Evolutionary conservation across 176 grass and related monocot genomes (phyloP), one percentile per base, ranked within the genome.

Genomic region (Ensete glaucum): DNA sequence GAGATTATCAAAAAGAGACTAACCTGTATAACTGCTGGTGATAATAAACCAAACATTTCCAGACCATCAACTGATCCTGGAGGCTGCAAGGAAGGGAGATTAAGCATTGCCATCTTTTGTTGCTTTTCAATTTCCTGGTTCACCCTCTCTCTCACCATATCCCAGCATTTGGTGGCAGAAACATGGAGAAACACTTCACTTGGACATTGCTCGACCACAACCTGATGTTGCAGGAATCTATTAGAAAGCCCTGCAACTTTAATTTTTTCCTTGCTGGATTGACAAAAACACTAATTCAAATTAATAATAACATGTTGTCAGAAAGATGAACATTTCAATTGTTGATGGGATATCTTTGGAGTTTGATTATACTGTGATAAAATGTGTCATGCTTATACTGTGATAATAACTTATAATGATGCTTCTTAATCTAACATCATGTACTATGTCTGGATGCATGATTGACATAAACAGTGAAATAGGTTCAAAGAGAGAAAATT

Each of bases 41-140:
- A 80, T 50, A 12, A 73, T 53, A 80, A 73, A 62, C 78, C 78
- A 73, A 80, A 80, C 78, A 80, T 80, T 64, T 73, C 69, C 25
- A 80, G 69, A 10, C 78, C 78, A 62, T 64, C 58, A 64, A 80
- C 26, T 9, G 68, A 73, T 29, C 69, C 78, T 2, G 69, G 69
- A 64, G 78, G 69, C 56, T 73, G 78, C 50, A 80, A 49, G 19
- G 49, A 23, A 15, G 69, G 78, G 52, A 80, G 57, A 22, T 80
- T 80, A 52, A 27, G 24, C 50, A 9, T 73, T 80, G 69, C 78
- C 1, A 52, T 24, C 11, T 53, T 54, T 29, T 17, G 48, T 11
- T 53, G 58, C 53, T 63, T 72, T 14, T 22, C 25, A n/a, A 80
- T 73, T 64, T 80, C 66, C 9, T 64, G 52, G 26, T 80, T 80